A percentile compares a stretch with the other conserved stretches of the same genome.
Evolutionary conservation across 2,329 filamentous ascomycete species (phyloP).

Genomic region (Nannizziopsis arthrosporioides): DNA sequence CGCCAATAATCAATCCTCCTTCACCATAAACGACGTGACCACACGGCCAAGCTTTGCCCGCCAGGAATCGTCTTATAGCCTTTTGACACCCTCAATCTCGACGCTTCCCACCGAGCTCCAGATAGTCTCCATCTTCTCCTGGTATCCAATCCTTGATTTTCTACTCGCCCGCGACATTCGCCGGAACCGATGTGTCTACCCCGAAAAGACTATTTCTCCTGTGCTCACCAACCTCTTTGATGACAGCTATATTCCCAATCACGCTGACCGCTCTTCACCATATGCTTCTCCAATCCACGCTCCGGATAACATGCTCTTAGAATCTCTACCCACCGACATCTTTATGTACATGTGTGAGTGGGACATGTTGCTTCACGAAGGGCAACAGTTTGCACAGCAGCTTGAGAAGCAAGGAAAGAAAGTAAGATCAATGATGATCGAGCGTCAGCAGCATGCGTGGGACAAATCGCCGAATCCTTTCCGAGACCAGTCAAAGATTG

Average conservation of each 20-base stretch:
- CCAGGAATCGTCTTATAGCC: constrained; percentile 15
- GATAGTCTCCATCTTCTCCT: constrained; percentile 47
- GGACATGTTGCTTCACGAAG: constrained; percentile 56
- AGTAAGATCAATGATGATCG: constrained; percentile 36
- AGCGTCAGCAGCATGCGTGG: constrained; percentile 38
- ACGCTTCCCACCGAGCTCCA: constrained; percentile 31
- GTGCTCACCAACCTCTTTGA: constrained; percentile 42
- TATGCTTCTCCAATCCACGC: constrained; percentile 50
- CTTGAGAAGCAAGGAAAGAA: constrained; percentile 34
- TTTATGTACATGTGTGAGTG: constrained; percentile 54
- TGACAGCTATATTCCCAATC: constrained; percentile 37
- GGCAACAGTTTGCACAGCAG: constrained; percentile 35
- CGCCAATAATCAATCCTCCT: constrained; percentile 7
- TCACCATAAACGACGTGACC: constrained; percentile 1
- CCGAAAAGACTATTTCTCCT: constrained; percentile 38
- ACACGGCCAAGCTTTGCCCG: constrained; percentile 10
- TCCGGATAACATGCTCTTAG: constrained; percentile 41
- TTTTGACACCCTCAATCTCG: constrained; percentile 20
- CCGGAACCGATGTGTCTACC: constrained; percentile 43
- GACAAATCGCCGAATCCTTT: constrained; percentile 40
- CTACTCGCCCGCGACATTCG: constrained; percentile 49
- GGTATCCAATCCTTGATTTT: constrained; percentile 54
- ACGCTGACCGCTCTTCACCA: constrained; percentile 42
- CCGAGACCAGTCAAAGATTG: constrained; percentile 32
- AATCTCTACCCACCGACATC: constrained; percentile 47